phyloP scores from a whole-genome alignment of 352 stramenopile species.

The Pythium chondricola region DNA sequence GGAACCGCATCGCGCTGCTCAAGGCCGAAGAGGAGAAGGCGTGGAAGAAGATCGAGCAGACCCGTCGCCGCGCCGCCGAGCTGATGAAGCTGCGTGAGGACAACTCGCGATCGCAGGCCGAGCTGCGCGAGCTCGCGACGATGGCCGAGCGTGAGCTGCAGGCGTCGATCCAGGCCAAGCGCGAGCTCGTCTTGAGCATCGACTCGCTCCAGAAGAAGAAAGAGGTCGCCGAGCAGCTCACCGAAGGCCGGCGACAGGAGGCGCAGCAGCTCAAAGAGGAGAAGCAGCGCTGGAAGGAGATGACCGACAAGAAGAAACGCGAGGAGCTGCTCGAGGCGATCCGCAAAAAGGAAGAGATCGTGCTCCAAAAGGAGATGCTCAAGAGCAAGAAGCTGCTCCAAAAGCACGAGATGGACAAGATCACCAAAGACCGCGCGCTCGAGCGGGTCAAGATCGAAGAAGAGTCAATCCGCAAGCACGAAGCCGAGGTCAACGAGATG shows the following conservation, averaged over 20 bases:
- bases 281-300: slow-evolving; percentile 72
- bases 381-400: slow-evolving; percentile 60
- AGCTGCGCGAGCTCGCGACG: slow-evolving; percentile 52
- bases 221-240: slow-evolving; percentile 62
- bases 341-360: slow-evolving; percentile 63
- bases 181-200: slow-evolving; percentile 69
- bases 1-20: slow-evolving; percentile 77
- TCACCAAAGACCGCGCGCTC: slow-evolving; percentile 48
- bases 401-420: slow-evolving; percentile 68
- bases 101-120: slow-evolving; percentile 53
- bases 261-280: slow-evolving; percentile 77
- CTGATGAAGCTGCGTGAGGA: slow-evolving; percentile 61
- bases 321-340: slow-evolving; percentile 61
- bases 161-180: slow-evolving; percentile 62
- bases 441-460: slow-evolving; percentile 66
- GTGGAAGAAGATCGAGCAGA: slow-evolving; percentile 86
- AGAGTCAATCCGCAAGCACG: slow-evolving; percentile 45
- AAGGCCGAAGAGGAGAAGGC: slow-evolving; percentile 77
- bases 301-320: slow-evolving; percentile 56
- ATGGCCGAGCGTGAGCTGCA: slow-evolving; percentile 59
- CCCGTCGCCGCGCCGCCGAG: slow-evolving; percentile 58
- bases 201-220: slow-evolving; percentile 81
- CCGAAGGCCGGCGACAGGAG: slow-evolving; percentile 51
- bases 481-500: slow-evolving; percentile 76
- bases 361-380: slow-evolving; percentile 58